Base-by-base conservation (phyloP, 768 basidiomycete genomes). In the Gymnopilus junonius region DNA sequence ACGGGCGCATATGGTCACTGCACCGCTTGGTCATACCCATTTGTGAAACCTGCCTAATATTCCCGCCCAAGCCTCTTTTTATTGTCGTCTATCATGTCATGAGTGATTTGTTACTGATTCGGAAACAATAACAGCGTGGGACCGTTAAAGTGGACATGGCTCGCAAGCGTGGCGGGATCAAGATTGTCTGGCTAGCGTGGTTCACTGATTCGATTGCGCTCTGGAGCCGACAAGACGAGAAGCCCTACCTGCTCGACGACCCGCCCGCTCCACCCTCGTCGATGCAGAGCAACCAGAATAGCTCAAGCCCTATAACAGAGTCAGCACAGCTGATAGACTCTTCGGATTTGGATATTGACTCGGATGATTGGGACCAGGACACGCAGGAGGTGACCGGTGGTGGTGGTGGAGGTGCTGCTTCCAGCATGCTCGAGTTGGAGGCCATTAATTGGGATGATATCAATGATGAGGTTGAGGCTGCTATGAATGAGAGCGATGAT, bases 61-160 rank as follows among this genome's bases (percentile, higher is more conserved):
- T 39, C 54, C 37, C 54, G 54, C 31, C 23, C 25, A n/a, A 8
- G 54, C 34, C 34, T 27, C 37, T 1, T 35, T 12, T 40, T 55
- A 37, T 55, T 25, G 56, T 56, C 27, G 55, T 21, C 51, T 29
- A 35, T 51, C 27, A 43, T 64, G 20, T 48, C 45, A 15, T 27
- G 48, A 15, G n/a, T 60, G 45, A 20, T 29, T 20, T 17, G 20
- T 46, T 50, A 20, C 56, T 61, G 48, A 61, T 46, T 61, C 42
- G 56, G 55, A 45, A 29, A 61, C 55, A 61, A 61, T 60, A 55
- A 64, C 63, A 96, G 93, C 87, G 87, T 64, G 93, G 93, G 34
- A 98, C 97, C 0, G 90, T 91, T 66, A 99, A 99, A 77, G 95
- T 97, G 0, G 90, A 95, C 71, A 80, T 83, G 58, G 95, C 95